A percentile compares a stretch with the other conserved stretches of the same genome.
Evolutionary conservation across 768 basidiomycete species (phyloP).

Genomic region (Fomitopsis serialis): DNA sequence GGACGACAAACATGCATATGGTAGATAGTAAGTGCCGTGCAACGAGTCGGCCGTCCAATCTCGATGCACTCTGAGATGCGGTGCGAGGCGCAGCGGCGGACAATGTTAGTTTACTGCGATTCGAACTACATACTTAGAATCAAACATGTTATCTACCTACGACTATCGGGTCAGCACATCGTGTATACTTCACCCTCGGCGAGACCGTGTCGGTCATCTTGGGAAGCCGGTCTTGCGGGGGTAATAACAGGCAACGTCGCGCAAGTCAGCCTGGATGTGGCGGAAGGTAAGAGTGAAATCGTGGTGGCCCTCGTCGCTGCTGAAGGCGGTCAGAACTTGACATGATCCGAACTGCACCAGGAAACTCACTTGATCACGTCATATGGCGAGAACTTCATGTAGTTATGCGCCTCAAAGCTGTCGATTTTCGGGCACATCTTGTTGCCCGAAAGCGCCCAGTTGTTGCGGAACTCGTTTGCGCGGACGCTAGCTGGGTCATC

Average conservation of each 20-base stretch:
- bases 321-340: too few relatives aligned
- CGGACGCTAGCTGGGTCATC: slow-evolving; percentile 66
- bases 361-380: slow-evolving; percentile 25
- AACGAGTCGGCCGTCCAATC: too few relatives aligned
- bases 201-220: slow-evolving; percentile 78
- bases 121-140: too few relatives aligned
- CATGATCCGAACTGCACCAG: too few relatives aligned
- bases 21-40: too few relatives aligned
- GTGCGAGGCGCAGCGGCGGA: too few relatives aligned
- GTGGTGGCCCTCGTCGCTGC: slow-evolving; percentile 58
- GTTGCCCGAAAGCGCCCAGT: slow-evolving; percentile 74
- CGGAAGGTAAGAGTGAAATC: slow-evolving; percentile 68
- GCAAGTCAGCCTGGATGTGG: slow-evolving; percentile 92
- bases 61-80: too few relatives aligned
- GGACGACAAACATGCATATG: too few relatives aligned
- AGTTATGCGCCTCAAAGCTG: slow-evolving; percentile 72
- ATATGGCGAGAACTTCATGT: slow-evolving; percentile 81
- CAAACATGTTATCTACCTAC: too few relatives aligned
- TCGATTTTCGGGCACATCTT: slow-evolving; percentile 86
- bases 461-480: slow-evolving; percentile 57
- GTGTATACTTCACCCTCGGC: too few relatives aligned
- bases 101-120: too few relatives aligned
- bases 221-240: slow-evolving; percentile 79
- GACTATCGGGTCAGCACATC: too few relatives aligned
- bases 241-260: slow-evolving; percentile 93